phyloP scores from a whole-genome alignment of 2,329 filamentous ascomycete genomes.

The Gyromitra esculenta region DNA sequence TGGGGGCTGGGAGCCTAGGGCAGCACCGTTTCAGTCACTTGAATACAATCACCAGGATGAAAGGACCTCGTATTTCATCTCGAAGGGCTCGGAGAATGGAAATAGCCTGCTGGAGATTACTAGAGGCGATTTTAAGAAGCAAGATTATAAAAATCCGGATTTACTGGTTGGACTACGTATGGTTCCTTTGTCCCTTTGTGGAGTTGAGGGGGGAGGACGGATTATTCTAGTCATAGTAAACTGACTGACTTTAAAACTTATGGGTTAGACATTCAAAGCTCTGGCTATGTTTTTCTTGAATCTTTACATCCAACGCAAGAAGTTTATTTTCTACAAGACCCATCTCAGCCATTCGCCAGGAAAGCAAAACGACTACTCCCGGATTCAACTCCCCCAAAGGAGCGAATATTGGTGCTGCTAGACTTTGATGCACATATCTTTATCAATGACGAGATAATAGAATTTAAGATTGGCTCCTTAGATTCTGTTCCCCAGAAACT shows the following conservation, averaged over 20 bases:
- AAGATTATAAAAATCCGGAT: slow-evolving; percentile 6
- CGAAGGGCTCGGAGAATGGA: background rate
- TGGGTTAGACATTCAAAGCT: slow-evolving; percentile 31
- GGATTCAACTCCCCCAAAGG: slow-evolving; percentile 21
- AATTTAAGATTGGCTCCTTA: slow-evolving; percentile 34
- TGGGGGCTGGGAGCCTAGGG: background rate
- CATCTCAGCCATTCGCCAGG: background rate
- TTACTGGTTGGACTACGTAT: slow-evolving; percentile 36
- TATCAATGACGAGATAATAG: slow-evolving; percentile 37
- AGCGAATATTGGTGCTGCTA: slow-evolving; percentile 37
- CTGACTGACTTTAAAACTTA: background rate
- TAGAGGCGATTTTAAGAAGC: slow-evolving; percentile 23
- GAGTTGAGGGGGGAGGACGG: background rate
- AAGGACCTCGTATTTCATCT: slow-evolving; percentile 40
- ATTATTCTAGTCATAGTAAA: background rate
- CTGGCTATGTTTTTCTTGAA: slow-evolving; percentile 32
- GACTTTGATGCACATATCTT: slow-evolving; percentile 32
- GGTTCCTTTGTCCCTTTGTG: background rate
- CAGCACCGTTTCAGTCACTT: slow-evolving; percentile 24
- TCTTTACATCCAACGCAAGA: slow-evolving; percentile 27
- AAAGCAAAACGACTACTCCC: slow-evolving; percentile 26
- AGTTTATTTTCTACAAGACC: slow-evolving; percentile 20
- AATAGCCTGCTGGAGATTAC: background rate
- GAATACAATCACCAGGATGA: slow-evolving; percentile 5
- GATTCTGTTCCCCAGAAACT: background rate